Conservation (phyloP, 2,329 filamentous ascomycete species). For the Acephala macrosclerotiorum region DNA sequence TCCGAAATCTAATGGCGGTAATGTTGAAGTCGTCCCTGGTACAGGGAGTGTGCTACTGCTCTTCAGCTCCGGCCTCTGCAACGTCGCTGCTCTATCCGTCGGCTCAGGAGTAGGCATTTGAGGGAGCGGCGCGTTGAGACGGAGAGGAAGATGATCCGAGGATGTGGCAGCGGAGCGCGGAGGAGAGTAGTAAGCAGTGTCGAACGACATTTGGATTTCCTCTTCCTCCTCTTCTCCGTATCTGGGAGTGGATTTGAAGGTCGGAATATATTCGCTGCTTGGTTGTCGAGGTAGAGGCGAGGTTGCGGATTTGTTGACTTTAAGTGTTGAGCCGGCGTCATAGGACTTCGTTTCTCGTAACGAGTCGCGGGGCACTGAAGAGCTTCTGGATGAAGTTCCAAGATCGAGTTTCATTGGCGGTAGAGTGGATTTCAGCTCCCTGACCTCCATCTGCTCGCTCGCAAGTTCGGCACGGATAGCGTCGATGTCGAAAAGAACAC, state of each 20-base stretch:
- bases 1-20: conserved; percentile 43
- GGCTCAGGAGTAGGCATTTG: conserved; percentile 23
- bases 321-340: conserved; percentile 46
- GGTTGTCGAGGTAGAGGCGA: conserved; percentile 29
- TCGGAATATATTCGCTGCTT: conserved; percentile 26
- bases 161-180: conserved; percentile 31
- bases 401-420: conserved; percentile 87
- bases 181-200: conserved; percentile 57
- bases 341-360: conserved; percentile 58
- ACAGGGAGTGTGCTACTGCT: conserved; percentile 56
- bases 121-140: conserved; percentile 8
- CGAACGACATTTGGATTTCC: conserved; percentile 74
- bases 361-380: conserved; percentile 32
- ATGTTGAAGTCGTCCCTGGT: conserved; percentile 45
- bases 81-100: conserved; percentile 25
- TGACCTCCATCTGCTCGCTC: conserved; percentile 62
- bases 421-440: conserved; percentile 85
- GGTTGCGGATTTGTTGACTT: conserved; percentile 27
- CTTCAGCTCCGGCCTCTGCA: conserved; percentile 50
- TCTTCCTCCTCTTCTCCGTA: conserved; percentile 49
- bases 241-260: conserved; percentile 22
- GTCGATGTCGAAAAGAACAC: conserved; percentile 91
- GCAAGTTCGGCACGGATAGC: conserved; percentile 89
- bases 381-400: conserved; percentile 20
- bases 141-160: conserved; percentile 27